A percentile compares a stretch with the other conserved stretches of the same genome.
Evolutionary conservation across 768 basidiomycete species (phyloP).

Genomic region (Leccinum pellstonianum): DNA sequence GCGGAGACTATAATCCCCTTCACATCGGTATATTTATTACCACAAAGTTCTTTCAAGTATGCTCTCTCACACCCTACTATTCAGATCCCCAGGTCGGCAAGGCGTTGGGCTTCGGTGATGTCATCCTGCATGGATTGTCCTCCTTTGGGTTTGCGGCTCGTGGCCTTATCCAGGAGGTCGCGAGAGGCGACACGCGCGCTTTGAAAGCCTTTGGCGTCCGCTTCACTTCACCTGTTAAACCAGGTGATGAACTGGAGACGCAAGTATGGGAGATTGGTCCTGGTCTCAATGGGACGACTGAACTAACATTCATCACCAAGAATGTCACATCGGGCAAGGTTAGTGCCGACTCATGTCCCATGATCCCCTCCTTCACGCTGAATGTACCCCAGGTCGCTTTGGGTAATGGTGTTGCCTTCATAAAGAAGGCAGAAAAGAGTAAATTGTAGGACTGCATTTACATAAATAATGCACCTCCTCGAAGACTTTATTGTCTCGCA

Average conservation of each 20-base stretch:
- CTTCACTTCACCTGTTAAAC: conserved; percentile 83
- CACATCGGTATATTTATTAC: conserved; percentile 56
- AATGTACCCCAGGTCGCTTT: conserved; percentile 42
- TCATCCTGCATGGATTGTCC: conserved; percentile 83
- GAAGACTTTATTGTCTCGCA: neutral
- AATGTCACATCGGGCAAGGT: conserved; percentile 61
- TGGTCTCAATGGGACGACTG: conserved; percentile 55
- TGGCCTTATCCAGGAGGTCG: conserved; percentile 64
- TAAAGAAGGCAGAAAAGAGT: conserved; percentile 49
- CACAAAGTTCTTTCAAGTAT: neutral
- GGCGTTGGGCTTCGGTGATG: conserved; percentile 74
- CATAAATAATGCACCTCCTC: neutral
- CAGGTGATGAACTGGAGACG: conserved; percentile 79
- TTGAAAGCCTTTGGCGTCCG: conserved; percentile 69
- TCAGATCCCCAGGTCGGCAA: conserved; percentile 74
- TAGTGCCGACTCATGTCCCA: conserved; percentile 5
- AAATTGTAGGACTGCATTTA: conserved; percentile 35
- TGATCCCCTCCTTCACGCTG: neutral
- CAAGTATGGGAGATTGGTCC: conserved; percentile 74
- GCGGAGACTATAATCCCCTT: conserved; percentile 77
- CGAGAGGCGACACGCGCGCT: conserved; percentile 56
- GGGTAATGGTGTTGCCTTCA: conserved; percentile 62
- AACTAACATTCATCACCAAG: conserved; percentile 63
- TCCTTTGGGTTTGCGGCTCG: conserved; percentile 82
- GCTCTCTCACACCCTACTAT: neutral